Percentiles rank a stretch among this genome's conserved stretches.
phyloP scores from a whole-genome alignment of 164 flowering plant genomes.

The Aristolochia fimbriata region DNA sequence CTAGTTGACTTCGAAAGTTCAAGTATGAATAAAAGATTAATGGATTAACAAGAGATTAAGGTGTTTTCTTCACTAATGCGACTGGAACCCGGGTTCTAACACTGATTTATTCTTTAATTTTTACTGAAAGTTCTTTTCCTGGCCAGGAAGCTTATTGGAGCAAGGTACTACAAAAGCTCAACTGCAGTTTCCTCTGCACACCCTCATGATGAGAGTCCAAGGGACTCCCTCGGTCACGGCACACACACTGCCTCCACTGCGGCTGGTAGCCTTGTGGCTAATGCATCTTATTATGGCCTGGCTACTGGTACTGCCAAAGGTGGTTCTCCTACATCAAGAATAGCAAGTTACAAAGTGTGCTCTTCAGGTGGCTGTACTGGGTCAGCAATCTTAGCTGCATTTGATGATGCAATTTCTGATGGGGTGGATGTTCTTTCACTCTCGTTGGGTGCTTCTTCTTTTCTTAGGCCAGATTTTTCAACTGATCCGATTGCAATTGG shows the following conservation, averaged over 20 bases:
- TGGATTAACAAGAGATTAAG: background rate
- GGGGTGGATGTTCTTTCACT: slow-evolving; percentile 64
- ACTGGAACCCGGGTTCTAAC: background rate
- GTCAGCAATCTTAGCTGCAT: slow-evolving; percentile 54
- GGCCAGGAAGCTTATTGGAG: slow-evolving; percentile 51
- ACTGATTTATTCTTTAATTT: background rate
- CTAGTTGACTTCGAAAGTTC: background rate
- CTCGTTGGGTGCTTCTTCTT: slow-evolving; percentile 40
- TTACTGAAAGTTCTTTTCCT: background rate
- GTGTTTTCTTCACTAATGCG: background rate
- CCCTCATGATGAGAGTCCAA: slow-evolving; percentile 12
- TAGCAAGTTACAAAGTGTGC: slow-evolving; percentile 64
- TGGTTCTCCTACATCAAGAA: slow-evolving; percentile 23
- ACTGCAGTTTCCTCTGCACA: background rate
- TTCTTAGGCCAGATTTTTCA: slow-evolving; percentile 14
- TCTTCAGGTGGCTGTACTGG: slow-evolving; percentile 38
- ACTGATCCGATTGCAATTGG: slow-evolving; percentile 70
- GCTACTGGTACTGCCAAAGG: slow-evolving; percentile 11
- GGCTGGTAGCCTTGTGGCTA: slow-evolving; percentile 20
- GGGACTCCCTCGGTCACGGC: slow-evolving; percentile 36
- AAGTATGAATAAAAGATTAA: background rate
- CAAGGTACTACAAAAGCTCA: slow-evolving; percentile 28
- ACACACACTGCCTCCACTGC: slow-evolving; percentile 33
- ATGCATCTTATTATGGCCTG: slow-evolving; percentile 62
- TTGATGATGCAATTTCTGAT: slow-evolving; percentile 64